Evolutionary conservation across 2,329 filamentous ascomycete species (phyloP), one percentile per base, ranked within the genome.

Genomic region (Exophiala sideris): DNA sequence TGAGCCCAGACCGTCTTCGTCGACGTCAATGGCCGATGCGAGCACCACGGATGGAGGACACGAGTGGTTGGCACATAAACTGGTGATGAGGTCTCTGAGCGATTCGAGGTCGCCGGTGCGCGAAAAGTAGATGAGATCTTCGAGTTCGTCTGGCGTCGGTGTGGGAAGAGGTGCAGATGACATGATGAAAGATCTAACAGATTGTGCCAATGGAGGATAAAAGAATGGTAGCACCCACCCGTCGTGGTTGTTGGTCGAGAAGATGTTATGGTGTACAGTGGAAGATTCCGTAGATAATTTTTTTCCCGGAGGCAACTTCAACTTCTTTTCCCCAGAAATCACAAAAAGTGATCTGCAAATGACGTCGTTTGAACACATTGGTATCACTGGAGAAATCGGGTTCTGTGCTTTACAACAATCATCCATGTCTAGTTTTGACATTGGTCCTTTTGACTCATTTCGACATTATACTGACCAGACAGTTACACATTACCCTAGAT

Each of bases 51-150:
- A 78, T 1, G 79, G 69, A 0, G 81, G 71, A 46, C 77, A 78
- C 54, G 75, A 78, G 68, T 90, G 83, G 53, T 85, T 80, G 61
- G 79, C 73, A 29, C 83, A 78, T 16, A 95, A 72, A 21, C 77
- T 75, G 10, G 79, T 72, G 48, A 95, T 76, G 58, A 75, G 77
- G 39, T 73, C 67, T 42, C 79, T 75, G 45, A 97, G 77, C 21
- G 92, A 88, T 14, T 78, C 73, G 53, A 84, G 76, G 60, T 96
- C 91, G 60, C 90, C 90, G 0, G 82, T 80, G 35, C 92, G 88
- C 2, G 91, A 82, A 63, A 89, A 84, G 75, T 96, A 96, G 62
- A 97, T 82, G 61, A 97, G 81, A 72, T 97, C 92, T 70, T 96
- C 91, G 65, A 95, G 45, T 40, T 59, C 58, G 40, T 64, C 62